phyloP scores from a whole-genome alignment of 768 basidiomycete genomes.

The Trichaptum fuscoviolaceum region DNA sequence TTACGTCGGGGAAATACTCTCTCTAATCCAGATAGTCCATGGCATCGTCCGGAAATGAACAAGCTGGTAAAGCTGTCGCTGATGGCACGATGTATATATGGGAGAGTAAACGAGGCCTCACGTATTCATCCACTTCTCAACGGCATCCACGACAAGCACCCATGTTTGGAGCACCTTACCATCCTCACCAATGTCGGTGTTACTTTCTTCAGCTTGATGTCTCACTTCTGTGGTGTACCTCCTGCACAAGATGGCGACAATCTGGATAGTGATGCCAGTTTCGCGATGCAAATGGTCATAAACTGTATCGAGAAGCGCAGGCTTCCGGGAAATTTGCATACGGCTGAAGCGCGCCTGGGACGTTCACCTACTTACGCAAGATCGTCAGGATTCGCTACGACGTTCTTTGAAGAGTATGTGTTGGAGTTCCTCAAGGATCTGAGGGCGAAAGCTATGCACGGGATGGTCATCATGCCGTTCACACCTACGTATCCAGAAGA shows the following conservation, averaged over 20 bases:
- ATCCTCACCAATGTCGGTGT: no score
- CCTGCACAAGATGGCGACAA: neutral
- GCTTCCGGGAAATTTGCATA: neutral
- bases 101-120: neutral
- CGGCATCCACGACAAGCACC: neutral
- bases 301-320: neutral
- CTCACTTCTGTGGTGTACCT: neutral
- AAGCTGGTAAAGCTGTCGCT: neutral
- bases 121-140: neutral
- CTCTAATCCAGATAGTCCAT: neutral
- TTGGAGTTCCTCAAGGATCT: neutral
- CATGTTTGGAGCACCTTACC: neutral
- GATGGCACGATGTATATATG: neutral
- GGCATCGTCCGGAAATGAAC: neutral
- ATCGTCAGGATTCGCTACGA: neutral
- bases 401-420: neutral
- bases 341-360: neutral
- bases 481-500: neutral
- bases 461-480: neutral
- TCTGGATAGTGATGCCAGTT: neutral
- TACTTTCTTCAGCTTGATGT: neutral
- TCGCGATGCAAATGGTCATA: no score
- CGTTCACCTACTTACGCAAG: neutral
- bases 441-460: neutral
- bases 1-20: neutral